These are phyloP conservation scores for Chlorophyllum brunneum DNA, from an alignment of 768 basidiomycete species.

Conservation along the genomic window DNA sequence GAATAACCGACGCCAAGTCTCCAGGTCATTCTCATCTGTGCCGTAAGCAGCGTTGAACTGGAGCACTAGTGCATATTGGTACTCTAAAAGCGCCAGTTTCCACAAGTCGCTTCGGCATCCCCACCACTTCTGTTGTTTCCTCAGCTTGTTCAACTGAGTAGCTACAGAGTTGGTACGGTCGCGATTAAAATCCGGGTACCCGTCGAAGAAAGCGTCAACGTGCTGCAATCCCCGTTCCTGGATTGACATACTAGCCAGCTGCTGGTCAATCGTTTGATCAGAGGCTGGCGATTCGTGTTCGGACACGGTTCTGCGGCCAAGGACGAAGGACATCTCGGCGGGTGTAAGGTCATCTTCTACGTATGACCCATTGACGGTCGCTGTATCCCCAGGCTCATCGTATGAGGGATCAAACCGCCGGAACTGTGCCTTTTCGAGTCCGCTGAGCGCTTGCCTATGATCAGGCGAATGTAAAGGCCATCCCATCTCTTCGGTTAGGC, in stretches of 20 bases:
- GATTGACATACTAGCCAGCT: neutral
- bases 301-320: too few species aligned
- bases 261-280: neutral
- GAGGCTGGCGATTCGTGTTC: neutral
- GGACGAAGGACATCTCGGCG: neutral
- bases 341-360: neutral
- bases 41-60: constrained; percentile 27
- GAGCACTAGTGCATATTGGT: constrained; percentile 21
- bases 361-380: neutral
- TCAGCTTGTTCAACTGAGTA: constrained; percentile 4
- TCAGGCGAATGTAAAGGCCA: constrained; percentile 16
- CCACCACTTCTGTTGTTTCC: neutral
- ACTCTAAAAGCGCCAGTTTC: constrained; percentile 13
- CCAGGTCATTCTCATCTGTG: constrained; percentile 22
- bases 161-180: neutral
- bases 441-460: constrained; percentile 14
- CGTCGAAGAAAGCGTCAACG: neutral
- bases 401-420: constrained; percentile 26
- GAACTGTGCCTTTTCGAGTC: constrained; percentile 28
- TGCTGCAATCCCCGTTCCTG: neutral
- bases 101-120: neutral
- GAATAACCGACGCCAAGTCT: constrained; percentile 17
- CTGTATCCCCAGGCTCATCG: neutral
- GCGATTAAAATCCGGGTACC: neutral
- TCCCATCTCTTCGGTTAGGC: constrained; percentile 16